Conservation (phyloP, 164 flowering plant genomes). For the Vitis cinerea region DNA sequence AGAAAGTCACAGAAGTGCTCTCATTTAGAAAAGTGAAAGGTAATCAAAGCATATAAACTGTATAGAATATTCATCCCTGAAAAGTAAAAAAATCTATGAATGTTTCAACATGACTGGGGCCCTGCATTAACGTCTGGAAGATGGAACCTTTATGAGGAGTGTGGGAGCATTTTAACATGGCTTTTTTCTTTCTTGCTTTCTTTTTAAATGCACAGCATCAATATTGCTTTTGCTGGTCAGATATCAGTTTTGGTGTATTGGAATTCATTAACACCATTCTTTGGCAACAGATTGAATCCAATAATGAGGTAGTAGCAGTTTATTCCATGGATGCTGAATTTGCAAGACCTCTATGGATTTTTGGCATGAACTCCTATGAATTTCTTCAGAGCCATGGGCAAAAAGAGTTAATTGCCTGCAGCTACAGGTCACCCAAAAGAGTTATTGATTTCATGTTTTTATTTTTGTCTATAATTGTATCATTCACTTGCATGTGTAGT, state of each 20-base stretch:
- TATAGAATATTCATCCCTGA: too few relatives aligned
- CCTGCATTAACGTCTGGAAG: too few relatives aligned
- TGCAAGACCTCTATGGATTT: conserved; percentile 84
- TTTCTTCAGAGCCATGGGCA: conserved; percentile 41
- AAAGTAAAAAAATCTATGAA: too few relatives aligned
- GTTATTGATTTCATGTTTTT: neutral
- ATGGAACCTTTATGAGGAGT: neutral
- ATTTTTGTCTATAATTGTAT: neutral
- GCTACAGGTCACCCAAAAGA: conserved; percentile 61
- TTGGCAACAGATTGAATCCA: conserved; percentile 56
- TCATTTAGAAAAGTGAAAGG: too few relatives aligned
- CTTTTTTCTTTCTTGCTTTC: neutral
- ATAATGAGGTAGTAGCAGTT: conserved; percentile 56
- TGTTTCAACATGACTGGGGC: too few relatives aligned
- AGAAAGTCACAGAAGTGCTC: too few relatives aligned
- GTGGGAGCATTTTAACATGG: too few relatives aligned
- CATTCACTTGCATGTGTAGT: neutral
- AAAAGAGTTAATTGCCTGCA: conserved; percentile 64
- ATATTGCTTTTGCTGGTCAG: too few relatives aligned
- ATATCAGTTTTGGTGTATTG: too few relatives aligned
- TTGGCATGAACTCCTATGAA: conserved; percentile 84
- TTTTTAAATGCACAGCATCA: neutral
- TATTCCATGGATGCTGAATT: conserved; percentile 86
- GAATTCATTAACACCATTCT: neutral
- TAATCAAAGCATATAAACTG: too few relatives aligned